Conservation (phyloP, 1,284 basidiomycete genomes). For the Sanguinoderma infundibulare region DNA sequence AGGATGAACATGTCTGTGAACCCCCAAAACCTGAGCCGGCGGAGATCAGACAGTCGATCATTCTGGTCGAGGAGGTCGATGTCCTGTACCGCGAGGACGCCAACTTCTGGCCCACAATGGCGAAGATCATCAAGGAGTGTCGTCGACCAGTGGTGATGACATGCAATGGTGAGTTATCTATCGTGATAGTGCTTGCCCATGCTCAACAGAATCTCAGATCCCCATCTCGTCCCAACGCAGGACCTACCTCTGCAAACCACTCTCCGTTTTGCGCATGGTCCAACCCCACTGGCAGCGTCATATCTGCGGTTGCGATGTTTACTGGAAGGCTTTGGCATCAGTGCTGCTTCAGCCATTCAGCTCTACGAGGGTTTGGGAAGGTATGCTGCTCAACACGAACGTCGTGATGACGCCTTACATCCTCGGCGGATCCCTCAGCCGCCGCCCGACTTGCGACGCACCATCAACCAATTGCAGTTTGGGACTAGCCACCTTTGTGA, state of each 20-base stretch:
- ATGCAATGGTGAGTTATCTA: conserved; percentile 78
- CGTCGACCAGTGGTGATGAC: conserved; percentile 89
- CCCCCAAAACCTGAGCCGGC: neutral
- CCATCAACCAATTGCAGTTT: conserved; percentile 29
- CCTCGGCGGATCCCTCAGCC: conserved; percentile 1
- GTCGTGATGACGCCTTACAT: conserved; percentile 11
- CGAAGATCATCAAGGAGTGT: conserved; percentile 81
- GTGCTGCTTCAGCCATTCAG: conserved; percentile 7
- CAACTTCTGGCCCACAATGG: conserved; percentile 90
- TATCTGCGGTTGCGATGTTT: conserved; percentile 75
- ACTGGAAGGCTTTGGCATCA: conserved; percentile 51
- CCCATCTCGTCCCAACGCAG: conserved; percentile 66
- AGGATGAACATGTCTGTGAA: neutral
- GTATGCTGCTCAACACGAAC: neutral
- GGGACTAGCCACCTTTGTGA: neutral
- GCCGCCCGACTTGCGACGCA: conserved; percentile 24
- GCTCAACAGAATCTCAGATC: conserved; percentile 52
- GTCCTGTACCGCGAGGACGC: conserved; percentile 89
- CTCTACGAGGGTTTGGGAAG: neutral
- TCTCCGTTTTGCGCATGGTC: conserved; percentile 70
- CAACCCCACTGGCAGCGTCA: conserved; percentile 60
- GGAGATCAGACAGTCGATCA: conserved; percentile 77
- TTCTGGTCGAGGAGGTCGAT: conserved; percentile 97
- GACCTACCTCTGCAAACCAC: conserved; percentile 82
- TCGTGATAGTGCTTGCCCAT: conserved; percentile 21